Evolutionary conservation across 495 filamentous ascomycete genomes (phyloP), one percentile per base, ranked within the genome.

Genomic region (Bacidia rubella): DNA sequence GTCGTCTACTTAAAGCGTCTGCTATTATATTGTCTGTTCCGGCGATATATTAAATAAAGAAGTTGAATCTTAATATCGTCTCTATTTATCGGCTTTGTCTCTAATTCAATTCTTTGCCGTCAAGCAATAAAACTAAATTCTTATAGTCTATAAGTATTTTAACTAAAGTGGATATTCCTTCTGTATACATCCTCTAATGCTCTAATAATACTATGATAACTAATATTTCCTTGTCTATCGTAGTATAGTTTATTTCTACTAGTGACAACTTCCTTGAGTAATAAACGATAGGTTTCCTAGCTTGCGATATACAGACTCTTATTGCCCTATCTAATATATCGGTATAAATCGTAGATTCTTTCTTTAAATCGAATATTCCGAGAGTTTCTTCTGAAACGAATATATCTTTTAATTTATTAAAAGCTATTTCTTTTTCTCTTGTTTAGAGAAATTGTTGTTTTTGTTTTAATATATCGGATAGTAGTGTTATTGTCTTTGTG

Each of bases 401-500:
- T 4, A 7, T 11, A 20, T 47, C 15, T 11, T 47, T 24, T 47
- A 47, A 24, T 24, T 47, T 24, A 4, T 26, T 22, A 17, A 44
- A 44, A 9, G 21, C 15, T 44, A 9, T 5, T 19, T 44, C 19
- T 44, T 9, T 5, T 44, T 9, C 19, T 5, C 19, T 9, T 7
- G 4, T 2, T 24, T 24, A 47, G 21, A 20, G 21, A n/a, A 47
- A 47, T 23, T 11, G n/a, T 2, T 21, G 1, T 11, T 59, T 49
- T 35, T 64, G 62, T 51, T 54, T 52, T 11, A 43, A 57, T 0
- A 58, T 47, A 53, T 47, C 25, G 10, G 56, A 21, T 5, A 67
- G 41, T 0, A 49, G 58, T 2, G 22, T 54, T 1, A 47, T 52
- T 12, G 62, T 61, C n/a, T 41, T 41, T 7, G 51, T 58, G 53